phyloP scores from a whole-genome alignment of 2,329 filamentous ascomycete species.

The Colletotrichum chrysophilum region DNA sequence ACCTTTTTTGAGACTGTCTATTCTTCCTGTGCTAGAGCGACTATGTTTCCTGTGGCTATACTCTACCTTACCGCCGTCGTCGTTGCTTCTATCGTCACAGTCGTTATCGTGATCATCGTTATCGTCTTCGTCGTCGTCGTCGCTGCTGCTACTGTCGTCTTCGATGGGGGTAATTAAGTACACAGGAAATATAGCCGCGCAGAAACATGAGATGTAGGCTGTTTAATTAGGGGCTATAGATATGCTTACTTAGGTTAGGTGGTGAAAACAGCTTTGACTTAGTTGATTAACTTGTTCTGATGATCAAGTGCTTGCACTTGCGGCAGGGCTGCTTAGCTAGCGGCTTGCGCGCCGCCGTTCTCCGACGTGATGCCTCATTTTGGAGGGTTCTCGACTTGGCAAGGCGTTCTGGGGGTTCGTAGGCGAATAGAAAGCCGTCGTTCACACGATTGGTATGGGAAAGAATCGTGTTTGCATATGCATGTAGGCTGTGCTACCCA shows the following conservation, averaged over 20 bases:
- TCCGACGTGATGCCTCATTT: neutral
- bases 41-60: too few species aligned
- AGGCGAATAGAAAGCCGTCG: neutral
- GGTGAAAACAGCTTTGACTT: neutral
- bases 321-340: neutral
- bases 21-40: too few species aligned
- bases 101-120: too few species aligned
- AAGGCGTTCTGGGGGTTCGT: neutral
- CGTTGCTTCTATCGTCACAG: too few species aligned
- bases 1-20: neutral
- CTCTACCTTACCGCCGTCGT: too few species aligned
- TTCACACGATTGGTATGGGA: rapidly evolving
- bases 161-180: too few species aligned
- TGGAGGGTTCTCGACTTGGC: neutral
- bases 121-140: too few species aligned
- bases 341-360: neutral
- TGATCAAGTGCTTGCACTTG: rapidly evolving
- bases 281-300: neutral
- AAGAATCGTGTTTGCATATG: neutral
- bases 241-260: neutral
- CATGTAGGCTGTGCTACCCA: neutral
- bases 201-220: rapidly evolving
- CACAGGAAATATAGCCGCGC: too few species aligned
- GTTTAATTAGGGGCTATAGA: neutral
- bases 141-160: too few species aligned